A percentile compares a stretch with the other conserved stretches of the same genome.
Evolutionary conservation across 257 asterid species (phyloP).

Genomic region (Eucommia ulmoides): DNA sequence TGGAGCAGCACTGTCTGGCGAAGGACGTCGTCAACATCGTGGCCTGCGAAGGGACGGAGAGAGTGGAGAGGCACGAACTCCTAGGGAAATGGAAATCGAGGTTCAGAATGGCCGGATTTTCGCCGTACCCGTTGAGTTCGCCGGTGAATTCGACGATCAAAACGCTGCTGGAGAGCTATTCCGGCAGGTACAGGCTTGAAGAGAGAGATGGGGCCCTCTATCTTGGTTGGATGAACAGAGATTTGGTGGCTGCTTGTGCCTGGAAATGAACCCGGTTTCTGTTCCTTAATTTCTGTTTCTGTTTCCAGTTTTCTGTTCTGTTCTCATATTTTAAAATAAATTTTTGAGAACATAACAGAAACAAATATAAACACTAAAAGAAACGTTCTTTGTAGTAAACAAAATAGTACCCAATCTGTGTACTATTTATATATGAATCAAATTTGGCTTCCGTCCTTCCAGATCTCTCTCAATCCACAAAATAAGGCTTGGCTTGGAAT

Average conservation of each 20-base stretch:
- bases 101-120: constrained; percentile 80
- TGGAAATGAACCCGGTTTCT: constrained; percentile 62
- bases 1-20: constrained; percentile 83
- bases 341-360: no score
- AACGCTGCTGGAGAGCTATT: constrained; percentile 41
- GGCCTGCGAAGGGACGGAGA: constrained; percentile 73
- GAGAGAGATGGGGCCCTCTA: constrained; percentile 82
- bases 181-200: constrained; percentile 46
- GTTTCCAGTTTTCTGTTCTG: no score
- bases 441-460: no score
- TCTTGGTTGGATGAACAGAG: constrained; percentile 90
- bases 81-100: constrained; percentile 71
- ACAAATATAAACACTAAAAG: no score
- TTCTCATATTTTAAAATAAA: no score
- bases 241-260: constrained; percentile 84
- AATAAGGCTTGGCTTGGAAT: no score
- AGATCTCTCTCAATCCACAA: no score
- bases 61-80: constrained; percentile 74
- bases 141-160: constrained; percentile 63
- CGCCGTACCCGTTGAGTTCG: constrained; percentile 51
- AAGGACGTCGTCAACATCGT: constrained; percentile 65
- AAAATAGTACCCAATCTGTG: no score
- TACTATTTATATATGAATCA: no score
- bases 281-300: no score
- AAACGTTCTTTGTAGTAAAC: no score